Base-by-base conservation (phyloP, 2,329 filamentous ascomycete genomes). In the Colletotrichum sansevieriae region DNA sequence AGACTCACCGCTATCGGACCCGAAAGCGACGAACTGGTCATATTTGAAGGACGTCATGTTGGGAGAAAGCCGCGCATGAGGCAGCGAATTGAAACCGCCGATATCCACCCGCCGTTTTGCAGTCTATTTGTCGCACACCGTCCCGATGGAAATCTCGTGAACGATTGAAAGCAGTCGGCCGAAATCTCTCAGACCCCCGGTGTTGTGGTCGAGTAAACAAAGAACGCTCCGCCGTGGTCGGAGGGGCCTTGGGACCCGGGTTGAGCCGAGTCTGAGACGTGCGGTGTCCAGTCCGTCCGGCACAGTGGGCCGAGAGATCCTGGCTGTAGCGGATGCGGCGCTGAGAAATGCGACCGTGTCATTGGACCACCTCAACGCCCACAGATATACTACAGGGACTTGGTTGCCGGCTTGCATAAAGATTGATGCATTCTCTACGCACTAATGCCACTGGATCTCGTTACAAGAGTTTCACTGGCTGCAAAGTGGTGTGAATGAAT, bases 1-100 rank as follows among this genome's bases (percentile, higher is more conserved):
- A 43, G 25, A 73, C 78, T 64, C 78, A 85, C 84, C 79, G 29
- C 81, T 79, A 68, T 86, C 83, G 20, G 82, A 83, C 44, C 81
- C 81, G 68, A 85, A 86, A 67, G 78, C 78, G 55, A 84, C 78
- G 69, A 80, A 76, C 44, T 79, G 78, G 35, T 82, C 78, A 39
- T 78, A 69, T 20, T 33, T 59, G 22, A 65, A 61, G 8, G 68
- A 65, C 29, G 67, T 67, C 63, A 70, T 70, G 8, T 33, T 29
- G n/a, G 33, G 44, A 35, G 10, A 51, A 11, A n/a, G 0, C 35
- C 3, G 52, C 33, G 33, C 20, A 44, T 11, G 56, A 44, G 25
- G 18, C n/a, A 35, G 33, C 39, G 11, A 5, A 10, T 18, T 33
- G 0, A n/a, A 10, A 4, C 15, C 1, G n/a, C 20, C 6, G 33